phyloP scores from a whole-genome alignment of 441 rosid species.

The Pelargonium cotyledonis region DNA sequence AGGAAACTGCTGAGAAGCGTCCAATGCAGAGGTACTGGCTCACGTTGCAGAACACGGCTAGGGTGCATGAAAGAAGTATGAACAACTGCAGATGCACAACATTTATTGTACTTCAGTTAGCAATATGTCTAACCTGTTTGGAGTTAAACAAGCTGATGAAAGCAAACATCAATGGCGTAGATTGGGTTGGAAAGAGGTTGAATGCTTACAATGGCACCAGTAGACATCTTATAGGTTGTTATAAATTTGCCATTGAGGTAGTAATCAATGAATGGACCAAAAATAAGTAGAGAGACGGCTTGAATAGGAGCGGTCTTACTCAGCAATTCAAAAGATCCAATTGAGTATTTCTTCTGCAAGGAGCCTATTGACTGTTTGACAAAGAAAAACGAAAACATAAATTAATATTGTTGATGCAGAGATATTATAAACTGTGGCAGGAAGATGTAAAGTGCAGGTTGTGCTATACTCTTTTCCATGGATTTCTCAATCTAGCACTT shows the following conservation, averaged over 20 bases:
- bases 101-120: conserved; percentile 13
- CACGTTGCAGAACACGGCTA: conserved; percentile 64
- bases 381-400: neutral
- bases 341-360: conserved; percentile 76
- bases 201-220: conserved; percentile 62
- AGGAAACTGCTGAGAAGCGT: conserved; percentile 25
- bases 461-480: neutral
- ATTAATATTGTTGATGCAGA: neutral
- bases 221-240: conserved; percentile 54
- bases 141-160: neutral
- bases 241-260: conserved; percentile 57
- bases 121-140: neutral
- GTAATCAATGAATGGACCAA: conserved; percentile 84
- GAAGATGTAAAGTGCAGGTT: neutral
- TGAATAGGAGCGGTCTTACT: conserved; percentile 97
- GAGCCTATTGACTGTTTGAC: conserved; percentile 81
- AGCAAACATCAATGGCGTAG: neutral
- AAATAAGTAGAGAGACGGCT: conserved; percentile 71
- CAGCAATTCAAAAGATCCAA: conserved; percentile 87
- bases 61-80: conserved; percentile 60
- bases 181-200: neutral
- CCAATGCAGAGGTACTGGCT: conserved; percentile 13
- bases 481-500: neutral
- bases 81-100: conserved; percentile 41
- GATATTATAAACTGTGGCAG: neutral